Evolutionary conservation across 1,139 yeast species (phyloP).

Genomic region (Yamadazyma sp.): DNA sequence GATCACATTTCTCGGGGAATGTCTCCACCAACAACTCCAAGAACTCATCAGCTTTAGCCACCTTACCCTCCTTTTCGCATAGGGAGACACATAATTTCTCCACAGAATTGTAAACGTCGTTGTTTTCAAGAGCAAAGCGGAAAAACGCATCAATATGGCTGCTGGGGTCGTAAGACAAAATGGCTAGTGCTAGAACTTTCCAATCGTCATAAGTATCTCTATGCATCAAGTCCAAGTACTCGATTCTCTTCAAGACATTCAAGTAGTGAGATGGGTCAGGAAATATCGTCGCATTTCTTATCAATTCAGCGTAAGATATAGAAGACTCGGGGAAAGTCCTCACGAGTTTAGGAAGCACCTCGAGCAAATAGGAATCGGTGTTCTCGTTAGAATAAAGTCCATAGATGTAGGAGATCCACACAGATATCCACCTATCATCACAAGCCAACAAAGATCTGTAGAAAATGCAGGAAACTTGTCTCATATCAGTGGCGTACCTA

Average conservation of each 20-base stretch:
- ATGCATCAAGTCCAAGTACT: conserved; percentile 19
- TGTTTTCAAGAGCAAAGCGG: conserved; percentile 26
- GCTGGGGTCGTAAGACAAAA: conserved; percentile 21
- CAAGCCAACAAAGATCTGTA: conserved; percentile 20
- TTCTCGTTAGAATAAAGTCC: conserved; percentile 19
- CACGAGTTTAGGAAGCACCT: conserved; percentile 13
- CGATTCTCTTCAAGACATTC: conserved; percentile 13
- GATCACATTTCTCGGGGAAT: conserved; percentile 37
- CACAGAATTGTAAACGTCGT: conserved; percentile 40
- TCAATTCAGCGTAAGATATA: conserved; percentile 30
- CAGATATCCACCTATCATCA: conserved; percentile 20
- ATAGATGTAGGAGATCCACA: conserved; percentile 33
- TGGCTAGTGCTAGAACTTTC: conserved; percentile 34
- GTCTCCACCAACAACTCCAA: conserved; percentile 27
- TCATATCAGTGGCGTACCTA: conserved; percentile 18
- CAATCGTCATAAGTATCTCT: conserved; percentile 31
- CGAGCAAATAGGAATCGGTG: conserved; percentile 4
- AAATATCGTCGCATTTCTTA: conserved; percentile 21
- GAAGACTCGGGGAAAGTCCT: conserved; percentile 18
- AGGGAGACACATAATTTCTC: conserved; percentile 40
- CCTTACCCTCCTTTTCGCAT: conserved; percentile 24
- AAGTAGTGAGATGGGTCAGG: conserved; percentile 9
- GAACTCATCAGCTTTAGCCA: conserved; percentile 25
- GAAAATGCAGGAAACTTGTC: conserved; percentile 21
- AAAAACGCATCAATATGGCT: conserved; percentile 14